Conservation (phyloP, 2,329 filamentous ascomycete genomes). For the Aureobasidium lini region DNA sequence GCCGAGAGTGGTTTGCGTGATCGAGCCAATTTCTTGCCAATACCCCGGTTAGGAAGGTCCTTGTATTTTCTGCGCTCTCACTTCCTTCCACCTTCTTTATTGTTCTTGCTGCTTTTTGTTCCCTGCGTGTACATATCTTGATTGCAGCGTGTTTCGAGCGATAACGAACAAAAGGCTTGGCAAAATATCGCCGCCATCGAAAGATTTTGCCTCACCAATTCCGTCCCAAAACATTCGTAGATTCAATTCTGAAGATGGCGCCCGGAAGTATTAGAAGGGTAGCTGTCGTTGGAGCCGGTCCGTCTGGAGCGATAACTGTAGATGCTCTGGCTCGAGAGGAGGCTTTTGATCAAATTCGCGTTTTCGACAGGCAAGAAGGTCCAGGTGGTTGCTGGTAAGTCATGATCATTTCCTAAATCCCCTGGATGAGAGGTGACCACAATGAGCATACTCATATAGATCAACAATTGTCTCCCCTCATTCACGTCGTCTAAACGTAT, state of each 20-base stretch:
- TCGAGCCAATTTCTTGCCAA: slow-evolving; percentile 3
- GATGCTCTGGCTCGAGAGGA: slow-evolving; percentile 55
- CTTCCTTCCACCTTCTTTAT: not conserved
- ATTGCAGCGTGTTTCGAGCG: too few relatives aligned
- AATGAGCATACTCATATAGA: not conserved
- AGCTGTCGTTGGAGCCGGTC: slow-evolving; percentile 55
- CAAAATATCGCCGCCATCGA: not conserved
- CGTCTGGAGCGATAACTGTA: slow-evolving; percentile 52
- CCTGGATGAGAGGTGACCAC: not conserved
- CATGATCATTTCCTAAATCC: slow-evolving; percentile 17
- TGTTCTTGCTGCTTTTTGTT: not conserved
- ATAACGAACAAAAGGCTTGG: not conserved
- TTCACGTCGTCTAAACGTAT: not conserved
- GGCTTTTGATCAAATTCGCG: slow-evolving; percentile 50
- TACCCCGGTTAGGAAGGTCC: not conserved
- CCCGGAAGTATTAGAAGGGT: slow-evolving; percentile 30
- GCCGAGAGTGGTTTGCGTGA: slow-evolving; percentile 8
- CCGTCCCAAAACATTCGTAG: not conserved
- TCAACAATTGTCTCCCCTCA: not conserved
- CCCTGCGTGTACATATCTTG: not conserved
- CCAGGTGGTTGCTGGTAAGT: slow-evolving; percentile 54
- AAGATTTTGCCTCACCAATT: not conserved
- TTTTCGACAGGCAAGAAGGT: slow-evolving; percentile 54
- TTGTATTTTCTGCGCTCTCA: not conserved
- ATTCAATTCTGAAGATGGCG: not conserved